Conservation (phyloP, 177 flowering plant species). For the Vitis hybrid region DNA sequence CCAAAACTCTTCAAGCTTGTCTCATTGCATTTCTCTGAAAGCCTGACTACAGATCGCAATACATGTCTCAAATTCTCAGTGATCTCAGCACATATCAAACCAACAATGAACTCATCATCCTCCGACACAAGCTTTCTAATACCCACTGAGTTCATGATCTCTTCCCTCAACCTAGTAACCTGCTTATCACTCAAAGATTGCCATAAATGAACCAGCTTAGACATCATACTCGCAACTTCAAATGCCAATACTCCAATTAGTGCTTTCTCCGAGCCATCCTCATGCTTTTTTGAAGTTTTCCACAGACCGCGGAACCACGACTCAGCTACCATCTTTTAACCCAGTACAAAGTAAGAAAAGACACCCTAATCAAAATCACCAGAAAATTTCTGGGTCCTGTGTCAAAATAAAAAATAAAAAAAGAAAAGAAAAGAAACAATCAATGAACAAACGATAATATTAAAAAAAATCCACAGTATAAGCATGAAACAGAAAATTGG, state of each 20-base stretch:
- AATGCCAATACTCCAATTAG: slow-evolving; percentile 46
- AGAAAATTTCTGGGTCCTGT: slow-evolving; percentile 2
- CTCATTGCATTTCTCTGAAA: slow-evolving; percentile 37
- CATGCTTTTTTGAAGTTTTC: slow-evolving; percentile 40
- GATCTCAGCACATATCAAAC: slow-evolving; percentile 33
- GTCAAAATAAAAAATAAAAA: neutral
- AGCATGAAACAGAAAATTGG: too few species aligned
- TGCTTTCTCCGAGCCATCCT: slow-evolving; percentile 26
- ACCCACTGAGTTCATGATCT: slow-evolving; percentile 35
- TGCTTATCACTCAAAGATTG: slow-evolving; percentile 43
- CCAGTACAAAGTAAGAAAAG: neutral
- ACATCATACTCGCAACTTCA: slow-evolving; percentile 52
- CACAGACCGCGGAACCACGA: slow-evolving; percentile 60
- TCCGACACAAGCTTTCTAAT: slow-evolving; percentile 47
- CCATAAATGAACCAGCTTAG: slow-evolving; percentile 43
- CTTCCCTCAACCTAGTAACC: slow-evolving; percentile 32
- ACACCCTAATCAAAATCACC: neutral
- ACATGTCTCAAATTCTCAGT: slow-evolving; percentile 31
- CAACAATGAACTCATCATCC: slow-evolving; percentile 32
- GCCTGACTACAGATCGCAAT: slow-evolving; percentile 42
- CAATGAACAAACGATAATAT: too few species aligned
- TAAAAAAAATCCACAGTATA: too few species aligned
- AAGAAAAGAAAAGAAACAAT: neutral
- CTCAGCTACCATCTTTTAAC: slow-evolving; percentile 45
- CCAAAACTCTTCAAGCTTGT: slow-evolving; percentile 36